Evolutionary conservation across 2,329 filamentous ascomycete genomes (phyloP), one percentile per base, ranked within the genome.

Genomic region (Apiospora koreana): DNA sequence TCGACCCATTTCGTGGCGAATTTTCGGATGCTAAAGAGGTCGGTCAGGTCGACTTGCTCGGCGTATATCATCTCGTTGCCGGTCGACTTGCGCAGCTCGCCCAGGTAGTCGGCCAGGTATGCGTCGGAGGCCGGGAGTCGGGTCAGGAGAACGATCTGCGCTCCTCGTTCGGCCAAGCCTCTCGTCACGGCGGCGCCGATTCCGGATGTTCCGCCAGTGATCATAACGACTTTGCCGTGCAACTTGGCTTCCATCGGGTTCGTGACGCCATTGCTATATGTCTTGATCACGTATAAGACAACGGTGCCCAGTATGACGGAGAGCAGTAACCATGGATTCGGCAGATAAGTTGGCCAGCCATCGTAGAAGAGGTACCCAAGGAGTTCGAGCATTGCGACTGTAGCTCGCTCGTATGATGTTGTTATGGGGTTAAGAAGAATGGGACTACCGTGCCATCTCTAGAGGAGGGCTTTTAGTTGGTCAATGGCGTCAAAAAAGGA

Each of bases 1-100:
- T 99, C 95, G 74, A 99, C 94, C 95, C 97, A 99, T 84, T 94
- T 95, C 0, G 96, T 99, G 16, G 96, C 96, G 80, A 99, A 99
- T 73, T 91, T 87, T 48, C 96, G 93, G 76, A 99, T 92, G 80
- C 93, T 97, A 80, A 97, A 90, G n/a, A 99, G 85, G 21, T 92
- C 95, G 16, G 92, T 84, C 38, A 99, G 88, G 78, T 99, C 94
- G 76, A 97, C 94, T 82, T 97, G 93, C 81, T 99, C 96, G 71
- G 96, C 94, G 77, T 97, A 98, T 75, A 99, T 94, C 77, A 99
- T 86, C 71, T 95, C 86, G 82, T 98, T 98, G 42, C 89, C 87
- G 9, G 94, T 94, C 69, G 87, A 85, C 38, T 87, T 85, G 69
- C 97, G 92, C 54, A 99, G 82, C 79, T 98, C 95, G 75, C 97